A percentile compares a stretch with the other conserved stretches of the same genome.
These are phyloP conservation scores for Trifolium fragiferum DNA, from an alignment of 306 rosid genomes.

Conservation along the genomic window DNA sequence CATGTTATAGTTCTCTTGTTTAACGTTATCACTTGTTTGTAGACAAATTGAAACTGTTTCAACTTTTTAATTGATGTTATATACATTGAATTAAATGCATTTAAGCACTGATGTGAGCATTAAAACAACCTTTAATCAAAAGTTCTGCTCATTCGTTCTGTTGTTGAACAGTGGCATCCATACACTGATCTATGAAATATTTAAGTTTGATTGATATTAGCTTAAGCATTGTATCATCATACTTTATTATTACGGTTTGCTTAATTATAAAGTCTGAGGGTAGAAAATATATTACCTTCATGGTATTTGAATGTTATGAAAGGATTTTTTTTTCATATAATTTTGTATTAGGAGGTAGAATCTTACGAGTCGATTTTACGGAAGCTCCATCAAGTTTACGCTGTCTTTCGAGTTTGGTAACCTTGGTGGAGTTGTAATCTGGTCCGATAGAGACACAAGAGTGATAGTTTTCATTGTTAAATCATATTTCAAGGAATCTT, in stretches of 20 bases:
- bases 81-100: no score
- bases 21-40: slow-evolving; percentile 3
- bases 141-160: no score
- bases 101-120: no score
- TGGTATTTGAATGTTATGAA: neutral
- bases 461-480: neutral
- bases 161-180: slow-evolving; percentile 18
- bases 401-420: neutral
- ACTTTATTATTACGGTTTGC: neutral
- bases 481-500: slow-evolving; percentile 5
- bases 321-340: neutral
- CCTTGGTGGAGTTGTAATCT: neutral
- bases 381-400: neutral
- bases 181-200: slow-evolving; percentile 8
- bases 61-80: neutral
- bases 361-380: neutral
- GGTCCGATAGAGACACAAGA: neutral
- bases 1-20: neutral
- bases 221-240: neutral
- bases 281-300: neutral
- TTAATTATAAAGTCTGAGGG: neutral
- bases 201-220: slow-evolving; percentile 1
- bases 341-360: neutral
- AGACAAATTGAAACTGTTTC: slow-evolving; percentile 22
- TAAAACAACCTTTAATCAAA: no score